Evolutionary conservation across 306 rosid species (phyloP), one percentile per base, ranked within the genome.

Genomic region (Dalbergia cochinchinensis): DNA sequence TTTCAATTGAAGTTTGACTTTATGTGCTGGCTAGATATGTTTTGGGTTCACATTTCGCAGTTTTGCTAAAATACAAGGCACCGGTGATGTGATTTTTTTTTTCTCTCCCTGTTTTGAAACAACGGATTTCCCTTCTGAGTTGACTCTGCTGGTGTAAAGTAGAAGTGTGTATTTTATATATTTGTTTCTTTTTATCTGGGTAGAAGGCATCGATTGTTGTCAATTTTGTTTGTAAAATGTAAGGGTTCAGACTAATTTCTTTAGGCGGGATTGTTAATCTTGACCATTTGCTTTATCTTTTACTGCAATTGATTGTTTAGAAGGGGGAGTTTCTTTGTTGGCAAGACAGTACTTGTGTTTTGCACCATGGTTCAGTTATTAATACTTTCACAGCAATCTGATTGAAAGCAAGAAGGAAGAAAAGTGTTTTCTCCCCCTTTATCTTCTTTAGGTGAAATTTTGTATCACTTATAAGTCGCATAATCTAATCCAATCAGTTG

Each of bases 1-100:
- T 37, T 57, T 79, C 51, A 66, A 7, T 58, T 68, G 48, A 34
- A 10, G 63, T 68, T 80, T 82, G 65, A 74, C 33, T 47, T 34
- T 54, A 0, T 20, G 57, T 41, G 47, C 11, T 64, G 75, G 20
- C 47, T 73, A 5, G 15, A 74, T 35, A 26, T 39, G 77, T 78
- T 45, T 77, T 63, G 10, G 12, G 55, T 73, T 85, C 31, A 18
- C 54, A 55, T 57, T 58, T 64, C 69, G 0, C 34, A n/a, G 7
- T 79, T 79, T 8, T 75, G 42, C 54, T 14, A 22, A 41, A 72
- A 55, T 37, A 4, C 8, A 66, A 22, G 57, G 33, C 14, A 4
- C 73, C 16, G 9, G 16, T 69, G 68, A 10, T 57, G 14, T 57
- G 31, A 2, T 59, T 26, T 60, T 5, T 20, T 26, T 20, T 53